Base-by-base conservation (phyloP, 192 early-diverging fungal genomes). In the Coemansia sp. region DNA sequence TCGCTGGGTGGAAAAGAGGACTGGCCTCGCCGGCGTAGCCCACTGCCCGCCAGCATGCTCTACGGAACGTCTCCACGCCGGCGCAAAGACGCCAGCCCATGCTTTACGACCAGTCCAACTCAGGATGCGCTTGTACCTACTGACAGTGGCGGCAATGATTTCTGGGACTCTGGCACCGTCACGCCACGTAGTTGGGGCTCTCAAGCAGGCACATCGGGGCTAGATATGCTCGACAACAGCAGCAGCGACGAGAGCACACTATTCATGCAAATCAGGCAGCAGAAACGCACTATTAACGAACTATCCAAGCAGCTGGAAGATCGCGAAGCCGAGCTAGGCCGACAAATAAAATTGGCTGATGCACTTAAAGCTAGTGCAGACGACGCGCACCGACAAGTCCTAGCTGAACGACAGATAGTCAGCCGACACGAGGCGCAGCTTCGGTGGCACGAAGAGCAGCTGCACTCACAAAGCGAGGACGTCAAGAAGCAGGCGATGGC, bases 1-100 rank as follows among this genome's bases (percentile, higher is more conserved):
- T 53, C 46, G 21, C 51, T 59, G n/a, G 63, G 39, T 34, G 63
- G 42, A 57, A 72, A 42, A 14, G 61, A 48, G 32, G 45, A 44
- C 63, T 80, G 78, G 78, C 78, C 73, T 23, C 65, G 67, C 55
- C 57, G 78, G n/a, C 78, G 78, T 50, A 75, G 63, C 44, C 78
- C 78, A 7, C 70, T 80, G 55, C 77, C 77, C 15, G 32, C 72
- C 44, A 41, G 50, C 29, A 62, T 80, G 39, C 51, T 66, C 15
- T 32, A 69, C 32, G 62, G 55, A 21, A 53, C 69, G 15, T 59
- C 77, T 4, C 73, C 73, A 21, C 77, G 77, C 9, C 62, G 72
- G 9, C 51, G 62, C 73, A 66, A 64, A 19, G 46, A 41, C 44
- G 57, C 37, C 34, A 45, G 39, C 41, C 32, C 55, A 58, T 34